Evolutionary conservation across 2,329 filamentous ascomycete species (phyloP).

Genomic region (Fusarium citri): DNA sequence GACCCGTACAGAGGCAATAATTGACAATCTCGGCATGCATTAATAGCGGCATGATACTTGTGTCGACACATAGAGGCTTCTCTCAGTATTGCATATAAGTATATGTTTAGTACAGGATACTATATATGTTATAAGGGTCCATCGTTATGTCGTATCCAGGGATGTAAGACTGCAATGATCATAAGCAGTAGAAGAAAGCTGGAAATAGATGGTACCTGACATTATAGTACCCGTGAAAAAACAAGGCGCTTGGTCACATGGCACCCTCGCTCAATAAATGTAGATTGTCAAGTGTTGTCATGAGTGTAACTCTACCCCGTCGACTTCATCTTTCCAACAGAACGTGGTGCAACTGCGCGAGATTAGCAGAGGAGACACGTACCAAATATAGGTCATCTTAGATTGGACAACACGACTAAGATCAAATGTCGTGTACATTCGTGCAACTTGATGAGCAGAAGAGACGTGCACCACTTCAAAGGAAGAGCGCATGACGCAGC

Average conservation of each 20-base stretch:
- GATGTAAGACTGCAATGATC: not conserved
- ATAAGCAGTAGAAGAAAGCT: not conserved
- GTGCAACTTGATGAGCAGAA: conserved; percentile 3
- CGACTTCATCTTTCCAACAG: conserved; percentile 8
- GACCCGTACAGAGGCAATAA: not conserved
- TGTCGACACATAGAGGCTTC: not conserved
- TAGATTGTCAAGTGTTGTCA: not conserved
- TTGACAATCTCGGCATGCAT: not conserved
- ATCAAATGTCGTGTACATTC: conserved; percentile 2
- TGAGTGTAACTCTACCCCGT: conserved; percentile 1
- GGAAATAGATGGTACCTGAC: not conserved
- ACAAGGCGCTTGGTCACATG: not conserved
- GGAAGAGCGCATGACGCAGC: conserved; percentile 7
- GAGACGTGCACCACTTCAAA: not conserved
- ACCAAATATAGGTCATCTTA: conserved; percentile 29
- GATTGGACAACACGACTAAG: conserved; percentile 3
- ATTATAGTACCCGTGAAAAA: not conserved
- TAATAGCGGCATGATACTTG: not conserved
- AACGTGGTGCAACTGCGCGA: conserved; percentile 14
- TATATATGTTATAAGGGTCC: not conserved
- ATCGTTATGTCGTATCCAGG: not conserved
- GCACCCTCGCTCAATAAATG: not conserved
- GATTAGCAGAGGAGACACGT: conserved; percentile 10
- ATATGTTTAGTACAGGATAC: not conserved
- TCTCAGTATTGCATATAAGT: not conserved